Percentiles rank a stretch among this genome's conserved stretches.
phyloP scores from a whole-genome alignment of 148 eudicot species.

The Fagopyrum homotropicum region DNA sequence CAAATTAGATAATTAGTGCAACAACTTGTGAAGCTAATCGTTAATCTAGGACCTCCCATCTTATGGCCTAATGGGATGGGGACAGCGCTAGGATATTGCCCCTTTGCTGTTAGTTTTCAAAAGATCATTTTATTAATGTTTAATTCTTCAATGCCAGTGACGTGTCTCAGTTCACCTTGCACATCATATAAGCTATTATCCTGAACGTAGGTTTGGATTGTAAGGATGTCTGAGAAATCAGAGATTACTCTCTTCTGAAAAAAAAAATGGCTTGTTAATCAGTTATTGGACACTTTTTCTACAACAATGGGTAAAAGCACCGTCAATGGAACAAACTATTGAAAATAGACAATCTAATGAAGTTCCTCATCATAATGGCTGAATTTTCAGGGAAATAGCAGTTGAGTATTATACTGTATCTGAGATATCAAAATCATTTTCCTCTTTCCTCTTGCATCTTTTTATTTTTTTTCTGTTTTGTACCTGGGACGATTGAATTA shows the following conservation, averaged over 20 bases:
- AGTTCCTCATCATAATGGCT: not conserved
- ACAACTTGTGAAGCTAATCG: not conserved
- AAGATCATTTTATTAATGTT: not conserved
- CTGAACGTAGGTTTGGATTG: not conserved
- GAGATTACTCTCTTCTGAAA: not conserved
- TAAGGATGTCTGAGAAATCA: not conserved
- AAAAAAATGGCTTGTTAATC: not conserved
- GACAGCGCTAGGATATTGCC: not conserved
- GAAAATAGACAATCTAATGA: not conserved
- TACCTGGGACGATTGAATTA: not conserved
- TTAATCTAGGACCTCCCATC: not conserved
- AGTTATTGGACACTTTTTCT: not conserved
- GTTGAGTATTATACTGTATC: not conserved
- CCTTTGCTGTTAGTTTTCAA: not conserved
- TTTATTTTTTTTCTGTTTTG: not conserved
- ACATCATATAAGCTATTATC: not conserved
- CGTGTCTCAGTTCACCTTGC: not conserved
- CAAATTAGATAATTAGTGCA: not conserved
- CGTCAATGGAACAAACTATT: not conserved
- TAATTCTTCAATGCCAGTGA: not conserved
- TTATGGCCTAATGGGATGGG: not conserved
- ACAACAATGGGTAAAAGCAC: not conserved
- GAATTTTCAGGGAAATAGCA: not conserved
- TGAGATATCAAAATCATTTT: not conserved
- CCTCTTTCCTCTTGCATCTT: not conserved